These are phyloP conservation scores for Botrytis porri DNA, from an alignment of 2,329 filamentous ascomycete genomes.

Conservation along the genomic window DNA sequence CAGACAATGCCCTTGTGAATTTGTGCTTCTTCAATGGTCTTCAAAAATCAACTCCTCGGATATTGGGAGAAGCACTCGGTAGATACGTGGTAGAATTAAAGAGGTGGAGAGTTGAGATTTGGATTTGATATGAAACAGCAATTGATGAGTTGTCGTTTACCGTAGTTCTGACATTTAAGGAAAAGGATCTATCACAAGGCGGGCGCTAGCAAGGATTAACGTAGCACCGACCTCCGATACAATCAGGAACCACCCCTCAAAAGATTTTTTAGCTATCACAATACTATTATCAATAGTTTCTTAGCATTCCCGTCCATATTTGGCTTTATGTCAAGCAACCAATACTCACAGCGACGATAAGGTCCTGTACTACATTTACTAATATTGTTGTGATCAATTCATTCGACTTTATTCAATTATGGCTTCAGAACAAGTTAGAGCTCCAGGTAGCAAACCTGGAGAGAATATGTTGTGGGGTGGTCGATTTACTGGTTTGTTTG, in stretches of 20 bases:
- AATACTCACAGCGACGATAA: background rate
- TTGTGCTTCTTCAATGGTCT: background rate
- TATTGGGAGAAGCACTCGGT: background rate
- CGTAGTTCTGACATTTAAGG: background rate
- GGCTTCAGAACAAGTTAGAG: conserved; percentile 32
- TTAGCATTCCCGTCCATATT: background rate
- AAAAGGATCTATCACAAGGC: background rate
- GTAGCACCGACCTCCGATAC: conserved; percentile 2
- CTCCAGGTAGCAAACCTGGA: conserved; percentile 33
- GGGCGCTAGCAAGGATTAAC: conserved; percentile 12
- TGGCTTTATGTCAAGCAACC: background rate
- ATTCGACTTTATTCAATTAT: conserved; percentile 26
- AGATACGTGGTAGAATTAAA: background rate
- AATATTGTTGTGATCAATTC: background rate
- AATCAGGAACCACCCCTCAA: conserved; percentile 6
- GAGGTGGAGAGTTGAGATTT: background rate
- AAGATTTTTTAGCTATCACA: conserved; percentile 8
- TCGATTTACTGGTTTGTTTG: conserved; percentile 53
- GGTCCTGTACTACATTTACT: background rate
- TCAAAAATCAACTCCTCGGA: background rate
- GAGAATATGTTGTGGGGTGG: conserved; percentile 54
- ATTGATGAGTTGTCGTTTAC: conserved; percentile 5
- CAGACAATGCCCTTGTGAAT: too few relatives aligned
- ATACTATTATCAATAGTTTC: conserved; percentile 15
- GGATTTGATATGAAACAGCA: conserved; percentile 8